Base-by-base conservation (phyloP, 768 basidiomycete species). In the Mycena vitilis region DNA sequence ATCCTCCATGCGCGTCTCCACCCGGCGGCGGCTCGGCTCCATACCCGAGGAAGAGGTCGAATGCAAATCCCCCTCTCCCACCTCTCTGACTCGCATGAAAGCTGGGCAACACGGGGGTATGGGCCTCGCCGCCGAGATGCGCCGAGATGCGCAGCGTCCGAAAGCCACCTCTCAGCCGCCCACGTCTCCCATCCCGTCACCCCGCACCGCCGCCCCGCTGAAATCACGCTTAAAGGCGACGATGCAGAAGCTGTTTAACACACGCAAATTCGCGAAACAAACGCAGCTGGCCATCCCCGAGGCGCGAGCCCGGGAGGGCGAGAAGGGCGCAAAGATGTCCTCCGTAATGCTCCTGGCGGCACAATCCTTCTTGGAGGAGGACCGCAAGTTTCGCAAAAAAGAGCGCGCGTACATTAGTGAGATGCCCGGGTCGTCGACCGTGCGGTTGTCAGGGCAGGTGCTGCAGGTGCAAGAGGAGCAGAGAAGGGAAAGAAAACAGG, bases 321-420 rank as follows among this genome's bases (percentile, higher is more conserved):
- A 30, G 5, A 42, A 15, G 25, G 30, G 15, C n/a, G 11, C 44
- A 23, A 40, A 20, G 16, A 58, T 65, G 63, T 69, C 71, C 8
- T 55, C 58, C 7, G 42, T 34, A 22, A 69, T 65, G 63, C 52
- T 44, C 30, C 64, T 69, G 15, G 71, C 71, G n/a, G 66, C 71
- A 12, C 63, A 72, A 37, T 65, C 71, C n/a, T 13, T 72, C 0
- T 44, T 65, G 16, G 45, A 62, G 49, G 71, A 72, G 49, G 67
- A 65, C 30, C 23, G 52, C 5, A 65, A 69, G 37, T 54, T 61
- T 56, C 48, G 63, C 16, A 68, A 66, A 36, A 68, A 72, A 63
- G 59, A 60, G 59, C 58, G 62, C 7, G 10, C 63, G 48, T n/a
- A n/a, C n/a, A n/a, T n/a, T n/a, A 47, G 48, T 12, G 45, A 61